A percentile compares a stretch with the other conserved stretches of the same genome.
Conservation (phyloP, 805 yeast species). For the Saturnispora quitensis region DNA sequence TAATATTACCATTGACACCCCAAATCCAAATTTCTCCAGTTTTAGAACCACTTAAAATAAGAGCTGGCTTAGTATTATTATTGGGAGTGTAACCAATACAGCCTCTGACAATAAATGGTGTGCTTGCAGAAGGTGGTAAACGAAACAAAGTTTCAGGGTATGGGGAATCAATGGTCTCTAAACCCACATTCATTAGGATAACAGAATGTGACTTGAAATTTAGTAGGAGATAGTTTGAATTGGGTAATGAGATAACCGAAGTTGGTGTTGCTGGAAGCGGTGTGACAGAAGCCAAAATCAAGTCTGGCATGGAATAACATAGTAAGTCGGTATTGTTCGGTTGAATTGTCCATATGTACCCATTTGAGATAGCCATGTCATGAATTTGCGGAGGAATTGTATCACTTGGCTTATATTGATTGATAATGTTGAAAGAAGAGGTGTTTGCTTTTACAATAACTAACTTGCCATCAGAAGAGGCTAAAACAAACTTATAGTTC, state of each 20-base stretch:
- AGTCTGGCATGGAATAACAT: slow-evolving; percentile 9
- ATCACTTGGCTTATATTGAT: slow-evolving; percentile 5
- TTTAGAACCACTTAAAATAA: slow-evolving; percentile 11
- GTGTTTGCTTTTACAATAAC: slow-evolving; percentile 6
- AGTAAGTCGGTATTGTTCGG: slow-evolving; percentile 10
- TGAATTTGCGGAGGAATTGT: slow-evolving; percentile 13
- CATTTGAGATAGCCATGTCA: slow-evolving; percentile 11
- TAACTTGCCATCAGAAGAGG: slow-evolving; percentile 13
- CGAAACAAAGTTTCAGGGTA: slow-evolving; percentile 12
- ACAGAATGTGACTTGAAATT: slow-evolving; percentile 11
- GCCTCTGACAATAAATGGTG: slow-evolving; percentile 12
- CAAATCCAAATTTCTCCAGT: slow-evolving; percentile 14
- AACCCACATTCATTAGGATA: slow-evolving; percentile 9
- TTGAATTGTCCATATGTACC: slow-evolving; percentile 11
- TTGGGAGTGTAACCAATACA: slow-evolving; percentile 9
- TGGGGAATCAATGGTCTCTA: slow-evolving; percentile 4
- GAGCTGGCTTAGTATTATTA: slow-evolving; percentile 4
- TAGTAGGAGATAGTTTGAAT: slow-evolving; percentile 6
- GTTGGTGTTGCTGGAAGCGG: slow-evolving; percentile 10
- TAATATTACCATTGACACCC: slow-evolving; percentile 12
- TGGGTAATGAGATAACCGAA: slow-evolving; percentile 4
- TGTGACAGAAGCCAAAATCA: slow-evolving; percentile 7
- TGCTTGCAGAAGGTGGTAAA: slow-evolving; percentile 9
- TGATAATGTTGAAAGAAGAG: background rate
- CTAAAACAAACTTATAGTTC: slow-evolving; percentile 8